Conservation (phyloP, 2,329 filamentous ascomycete species). For the Ophiostoma ulmi region DNA sequence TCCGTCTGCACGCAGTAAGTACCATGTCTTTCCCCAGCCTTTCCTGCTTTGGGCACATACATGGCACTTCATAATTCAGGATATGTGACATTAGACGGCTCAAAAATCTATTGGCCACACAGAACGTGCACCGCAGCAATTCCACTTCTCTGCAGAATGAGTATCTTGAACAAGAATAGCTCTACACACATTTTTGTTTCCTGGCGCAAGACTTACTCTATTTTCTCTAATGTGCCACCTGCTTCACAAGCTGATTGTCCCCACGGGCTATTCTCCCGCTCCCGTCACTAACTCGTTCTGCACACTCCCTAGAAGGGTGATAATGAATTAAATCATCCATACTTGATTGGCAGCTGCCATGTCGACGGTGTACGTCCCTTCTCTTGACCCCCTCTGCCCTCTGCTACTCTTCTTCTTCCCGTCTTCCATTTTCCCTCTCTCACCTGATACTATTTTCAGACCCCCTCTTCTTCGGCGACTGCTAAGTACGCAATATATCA, state of each 20-base stretch:
- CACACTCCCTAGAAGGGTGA: neutral
- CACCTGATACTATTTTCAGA: neutral
- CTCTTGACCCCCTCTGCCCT: neutral
- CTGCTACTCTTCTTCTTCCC: neutral
- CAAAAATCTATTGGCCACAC: neutral
- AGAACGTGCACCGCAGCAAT: neutral
- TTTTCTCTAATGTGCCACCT: neutral
- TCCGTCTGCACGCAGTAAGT: neutral
- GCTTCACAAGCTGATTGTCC: neutral
- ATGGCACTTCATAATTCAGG: neutral
- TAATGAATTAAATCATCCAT: neutral
- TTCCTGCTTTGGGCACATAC: neutral
- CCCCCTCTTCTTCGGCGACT: neutral
- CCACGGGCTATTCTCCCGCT: neutral
- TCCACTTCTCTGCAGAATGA: neutral
- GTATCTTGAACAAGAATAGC: constrained; percentile 1
- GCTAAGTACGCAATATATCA: neutral
- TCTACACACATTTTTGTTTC: neutral
- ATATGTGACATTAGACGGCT: neutral
- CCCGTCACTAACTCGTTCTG: neutral
- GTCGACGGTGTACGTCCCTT: neutral
- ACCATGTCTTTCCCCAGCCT: neutral
- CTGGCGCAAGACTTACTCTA: neutral
- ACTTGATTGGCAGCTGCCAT: constrained; percentile 2
- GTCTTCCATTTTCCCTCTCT: neutral